A percentile compares a stretch with the other conserved stretches of the same genome.
These are phyloP conservation scores for Rhizopus arrhizus DNA, from an alignment of 371 early-diverging fungal genomes.

Conservation along the genomic window DNA sequence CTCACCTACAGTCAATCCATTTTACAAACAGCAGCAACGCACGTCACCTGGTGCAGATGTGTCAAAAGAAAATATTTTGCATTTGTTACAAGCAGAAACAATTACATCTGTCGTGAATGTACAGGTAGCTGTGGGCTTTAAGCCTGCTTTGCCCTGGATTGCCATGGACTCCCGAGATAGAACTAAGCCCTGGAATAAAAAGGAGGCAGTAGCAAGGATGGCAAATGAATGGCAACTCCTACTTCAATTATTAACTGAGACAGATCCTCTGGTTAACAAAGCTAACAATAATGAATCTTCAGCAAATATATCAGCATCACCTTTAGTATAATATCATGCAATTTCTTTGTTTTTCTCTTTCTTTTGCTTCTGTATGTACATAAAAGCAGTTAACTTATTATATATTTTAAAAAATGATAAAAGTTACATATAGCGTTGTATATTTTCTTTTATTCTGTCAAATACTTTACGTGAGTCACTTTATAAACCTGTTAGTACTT, in stretches of 20 bases:
- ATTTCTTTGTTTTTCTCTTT: too few relatives aligned
- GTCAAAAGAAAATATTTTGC: constrained; percentile 17
- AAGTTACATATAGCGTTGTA: too few relatives aligned
- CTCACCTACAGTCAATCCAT: constrained; percentile 7
- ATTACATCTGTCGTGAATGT: constrained; percentile 37
- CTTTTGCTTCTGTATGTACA: too few relatives aligned
- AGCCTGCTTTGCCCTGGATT: constrained; percentile 41
- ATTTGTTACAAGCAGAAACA: constrained; percentile 35
- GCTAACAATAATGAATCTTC: constrained; percentile 1
- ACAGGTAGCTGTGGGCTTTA: constrained; percentile 36
- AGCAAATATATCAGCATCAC: constrained; percentile 1
- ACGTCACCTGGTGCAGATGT: not conserved
- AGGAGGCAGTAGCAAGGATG: constrained; percentile 28
- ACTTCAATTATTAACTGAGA: constrained; percentile 28
- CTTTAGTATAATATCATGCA: not conserved
- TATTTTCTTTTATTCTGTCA: too few relatives aligned
- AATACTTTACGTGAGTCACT: too few relatives aligned
- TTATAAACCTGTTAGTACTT: too few relatives aligned
- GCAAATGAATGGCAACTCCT: constrained; percentile 39
- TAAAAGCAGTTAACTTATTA: too few relatives aligned
- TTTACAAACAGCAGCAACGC: not conserved
- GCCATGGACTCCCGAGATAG: constrained; percentile 20
- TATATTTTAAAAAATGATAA: too few relatives aligned
- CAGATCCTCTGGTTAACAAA: constrained; percentile 5
- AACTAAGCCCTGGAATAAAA: constrained; percentile 35